Evolutionary conservation across 2,329 filamentous ascomycete genomes (phyloP).

Genomic region (Plenodomus lindquistii): DNA sequence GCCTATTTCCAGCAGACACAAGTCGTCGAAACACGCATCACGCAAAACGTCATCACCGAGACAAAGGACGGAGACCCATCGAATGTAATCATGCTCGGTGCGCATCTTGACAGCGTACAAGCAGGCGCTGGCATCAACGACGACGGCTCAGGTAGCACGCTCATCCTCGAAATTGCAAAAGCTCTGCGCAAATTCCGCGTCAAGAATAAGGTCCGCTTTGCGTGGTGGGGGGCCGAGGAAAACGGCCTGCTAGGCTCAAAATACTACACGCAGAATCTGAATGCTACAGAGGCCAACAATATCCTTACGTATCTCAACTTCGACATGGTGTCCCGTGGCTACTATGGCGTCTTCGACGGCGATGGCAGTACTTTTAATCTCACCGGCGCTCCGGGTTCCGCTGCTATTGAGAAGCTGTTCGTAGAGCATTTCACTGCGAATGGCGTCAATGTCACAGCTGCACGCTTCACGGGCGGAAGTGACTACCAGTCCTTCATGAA

Average conservation of each 20-base stretch:
- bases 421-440: constrained; percentile 41
- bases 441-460: constrained; percentile 42
- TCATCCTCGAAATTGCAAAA: constrained; percentile 44
- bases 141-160: constrained; percentile 45
- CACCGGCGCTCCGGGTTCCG: constrained; percentile 39
- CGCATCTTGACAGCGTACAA: constrained; percentile 45
- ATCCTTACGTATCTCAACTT: constrained; percentile 50
- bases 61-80: constrained; percentile 43
- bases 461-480: constrained; percentile 45
- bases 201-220: constrained; percentile 49
- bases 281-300: constrained; percentile 37
- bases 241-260: constrained; percentile 46
- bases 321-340: constrained; percentile 48
- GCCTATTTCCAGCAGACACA: constrained; percentile 52
- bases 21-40: constrained; percentile 54
- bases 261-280: constrained; percentile 43
- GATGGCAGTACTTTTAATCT: constrained; percentile 42
- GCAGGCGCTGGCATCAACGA: constrained; percentile 49
- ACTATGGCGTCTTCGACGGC: constrained; percentile 47
- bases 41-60: constrained; percentile 49
- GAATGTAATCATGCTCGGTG: constrained; percentile 46
- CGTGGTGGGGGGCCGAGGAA: constrained; percentile 48
- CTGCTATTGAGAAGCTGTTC: constrained; percentile 42
- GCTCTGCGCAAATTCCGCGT: constrained; percentile 44
- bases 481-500: constrained; percentile 49